Evolutionary conservation across 1,284 basidiomycete genomes (phyloP).

Genomic region (Ustilago sp.): DNA sequence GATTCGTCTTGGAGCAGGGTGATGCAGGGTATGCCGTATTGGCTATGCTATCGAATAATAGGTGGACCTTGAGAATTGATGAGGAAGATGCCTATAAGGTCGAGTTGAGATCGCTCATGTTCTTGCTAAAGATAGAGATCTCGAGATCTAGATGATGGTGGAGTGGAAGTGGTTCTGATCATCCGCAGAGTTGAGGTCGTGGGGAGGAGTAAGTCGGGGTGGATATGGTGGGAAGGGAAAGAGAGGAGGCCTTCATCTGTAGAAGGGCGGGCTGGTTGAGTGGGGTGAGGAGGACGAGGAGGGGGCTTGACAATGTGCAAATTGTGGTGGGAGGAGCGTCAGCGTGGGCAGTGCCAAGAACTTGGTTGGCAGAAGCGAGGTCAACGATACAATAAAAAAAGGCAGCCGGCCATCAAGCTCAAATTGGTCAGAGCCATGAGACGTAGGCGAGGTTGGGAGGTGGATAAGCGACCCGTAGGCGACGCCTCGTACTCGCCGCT

Average conservation of each 20-base stretch:
- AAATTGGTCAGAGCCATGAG: neutral
- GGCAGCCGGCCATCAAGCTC: neutral
- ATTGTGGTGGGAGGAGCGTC: conserved; percentile 1
- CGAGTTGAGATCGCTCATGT: conserved; percentile 1
- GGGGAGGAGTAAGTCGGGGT: neutral
- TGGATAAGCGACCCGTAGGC: conserved; percentile 8
- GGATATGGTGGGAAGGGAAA: conserved; percentile 2
- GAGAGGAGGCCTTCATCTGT: neutral
- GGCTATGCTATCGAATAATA: neutral
- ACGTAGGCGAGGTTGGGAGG: neutral
- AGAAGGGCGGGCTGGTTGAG: neutral
- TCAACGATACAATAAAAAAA: conserved; percentile 18
- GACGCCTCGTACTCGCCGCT: neutral
- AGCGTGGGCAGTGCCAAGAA: conserved; percentile 24
- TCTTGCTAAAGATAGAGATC: neutral
- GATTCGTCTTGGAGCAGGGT: neutral
- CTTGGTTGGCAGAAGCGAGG: conserved; percentile 35
- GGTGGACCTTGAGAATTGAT: neutral
- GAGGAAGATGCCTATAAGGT: conserved; percentile 1
- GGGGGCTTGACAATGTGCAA: neutral
- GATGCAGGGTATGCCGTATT: neutral
- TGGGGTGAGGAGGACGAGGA: neutral
- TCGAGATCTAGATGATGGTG: too few species aligned
- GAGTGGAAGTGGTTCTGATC: neutral
- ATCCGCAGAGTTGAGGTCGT: neutral